Evolutionary conservation across 176 grass and related monocot genomes (phyloP), one percentile per base, ranked within the genome.

Genomic region (Metroxylon sagu): DNA sequence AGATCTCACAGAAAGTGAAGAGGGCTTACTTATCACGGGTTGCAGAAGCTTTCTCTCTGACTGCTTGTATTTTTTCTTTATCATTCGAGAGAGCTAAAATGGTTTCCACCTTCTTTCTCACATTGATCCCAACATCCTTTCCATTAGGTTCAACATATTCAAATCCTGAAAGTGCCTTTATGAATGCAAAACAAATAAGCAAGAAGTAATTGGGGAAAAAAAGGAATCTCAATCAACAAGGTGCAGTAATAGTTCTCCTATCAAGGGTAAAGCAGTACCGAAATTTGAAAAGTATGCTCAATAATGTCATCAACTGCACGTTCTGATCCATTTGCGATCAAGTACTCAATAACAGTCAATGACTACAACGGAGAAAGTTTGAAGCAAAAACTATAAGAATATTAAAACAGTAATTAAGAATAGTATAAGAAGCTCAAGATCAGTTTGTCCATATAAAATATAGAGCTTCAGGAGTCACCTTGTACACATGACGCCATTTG

Each of bases 81-180:
- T 98, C 88, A 81, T 92, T 98, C 56, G 92, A 49, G 57, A 98
- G 75, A 52, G 74, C 77, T 56, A 85, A 48, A 54, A 98, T 88
- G 54, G 88, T 98, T 82, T 92, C 93, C 6, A 83, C 88, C 64
- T 98, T 98, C 76, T 98, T 98, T 65, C 88, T 89, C 56, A 98
- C 94, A 65, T 98, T 98, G 82, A 98, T 83, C 62, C 94, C 94
- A 56, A 69, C 67, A 73, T 98, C 94, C 71, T 98, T 98, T 76
- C 94, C 85, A 79, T 89, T 98, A 57, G 94, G 84, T 53, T 98
- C 88, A 25, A 93, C 79, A 89, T 89, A 92, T 29, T 93, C 88
- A 79, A 98, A 98, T 78, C 74, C 85, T 57, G 88, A 88, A 71
- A 92, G 84, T 73, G 81, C 81, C 87, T 88, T 77, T 25, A 83